Percentiles rank a stretch among this genome's conserved stretches.
These are phyloP conservation scores for Penicillium flavigenum DNA, from an alignment of 495 filamentous ascomycete species.

Conservation along the genomic window DNA sequence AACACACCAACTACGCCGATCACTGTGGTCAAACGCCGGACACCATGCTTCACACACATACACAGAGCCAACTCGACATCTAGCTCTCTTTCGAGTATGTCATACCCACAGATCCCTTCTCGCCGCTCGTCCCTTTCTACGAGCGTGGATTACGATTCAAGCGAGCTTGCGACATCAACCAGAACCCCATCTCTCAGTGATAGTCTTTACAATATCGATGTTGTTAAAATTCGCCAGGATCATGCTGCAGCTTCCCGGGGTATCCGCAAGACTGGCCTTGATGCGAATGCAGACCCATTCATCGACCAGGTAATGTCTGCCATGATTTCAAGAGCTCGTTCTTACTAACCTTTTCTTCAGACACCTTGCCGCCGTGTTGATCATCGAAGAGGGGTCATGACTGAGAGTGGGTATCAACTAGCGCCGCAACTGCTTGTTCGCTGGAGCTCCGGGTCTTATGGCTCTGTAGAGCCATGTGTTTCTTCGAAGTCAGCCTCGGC, in stretches of 20 bases:
- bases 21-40: conserved; percentile 10
- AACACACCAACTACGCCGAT: conserved; percentile 13
- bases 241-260: not conserved
- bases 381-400: not conserved
- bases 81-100: conserved; percentile 15
- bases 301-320: conserved; percentile 18
- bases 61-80: conserved; percentile 13
- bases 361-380: not conserved
- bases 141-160: conserved; percentile 12
- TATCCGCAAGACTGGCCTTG: not conserved
- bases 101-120: conserved; percentile 29
- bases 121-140: conserved; percentile 29
- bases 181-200: conserved; percentile 29
- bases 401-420: conserved; percentile 1
- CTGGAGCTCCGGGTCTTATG: conserved; percentile 31
- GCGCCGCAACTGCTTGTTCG: conserved; percentile 19
- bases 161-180: conserved; percentile 22
- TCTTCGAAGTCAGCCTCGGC: not conserved
- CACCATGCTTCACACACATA: conserved; percentile 3
- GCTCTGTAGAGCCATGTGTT: conserved; percentile 1
- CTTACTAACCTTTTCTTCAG: conserved; percentile 3
- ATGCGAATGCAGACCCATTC: conserved; percentile 20
- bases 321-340: not conserved
- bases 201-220: conserved; percentile 23
- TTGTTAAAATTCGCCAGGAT: conserved; percentile 19